Conservation (phyloP, 2,329 filamentous ascomycete genomes). For the Cladosporium halotolerans region DNA sequence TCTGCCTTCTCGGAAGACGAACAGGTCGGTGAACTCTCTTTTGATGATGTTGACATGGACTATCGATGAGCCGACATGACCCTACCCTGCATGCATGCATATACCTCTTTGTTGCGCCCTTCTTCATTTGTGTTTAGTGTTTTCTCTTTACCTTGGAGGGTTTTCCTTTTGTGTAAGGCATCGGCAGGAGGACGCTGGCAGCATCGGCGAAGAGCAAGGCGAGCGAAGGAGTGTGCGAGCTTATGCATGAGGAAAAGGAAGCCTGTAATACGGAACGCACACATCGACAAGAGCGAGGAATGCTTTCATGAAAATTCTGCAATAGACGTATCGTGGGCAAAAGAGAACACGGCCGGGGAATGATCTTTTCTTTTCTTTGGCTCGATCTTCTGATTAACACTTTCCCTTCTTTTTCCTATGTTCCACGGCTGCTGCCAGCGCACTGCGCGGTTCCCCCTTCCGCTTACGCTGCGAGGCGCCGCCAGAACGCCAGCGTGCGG, state of each 20-base stretch:
- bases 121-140: not conserved
- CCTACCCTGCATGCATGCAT: conserved; percentile 3
- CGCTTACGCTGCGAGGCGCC: not conserved
- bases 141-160: not conserved
- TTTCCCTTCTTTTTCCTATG: conserved; percentile 1
- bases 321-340: conserved; percentile 11
- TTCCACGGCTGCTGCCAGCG: not conserved
- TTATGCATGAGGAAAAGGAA: not conserved
- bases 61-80: conserved; percentile 42
- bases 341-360: conserved; percentile 8
- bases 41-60: conserved; percentile 56
- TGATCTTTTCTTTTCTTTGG: conserved; percentile 1
- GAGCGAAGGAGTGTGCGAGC: not conserved
- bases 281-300: conserved; percentile 8
- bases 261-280: not conserved
- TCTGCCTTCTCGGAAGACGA: conserved; percentile 45
- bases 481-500: not conserved
- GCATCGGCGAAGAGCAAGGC: not conserved
- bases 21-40: conserved; percentile 61
- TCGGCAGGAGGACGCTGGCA: not conserved
- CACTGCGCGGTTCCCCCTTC: not conserved
- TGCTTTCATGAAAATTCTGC: conserved; percentile 3
- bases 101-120: conserved; percentile 12
- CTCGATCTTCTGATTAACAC: not conserved
- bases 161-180: conserved; percentile 1